Evolutionary conservation across 1,139 yeast genomes (phyloP), one percentile per base, ranked within the genome.

Genomic region (Diutina neorugosa): DNA sequence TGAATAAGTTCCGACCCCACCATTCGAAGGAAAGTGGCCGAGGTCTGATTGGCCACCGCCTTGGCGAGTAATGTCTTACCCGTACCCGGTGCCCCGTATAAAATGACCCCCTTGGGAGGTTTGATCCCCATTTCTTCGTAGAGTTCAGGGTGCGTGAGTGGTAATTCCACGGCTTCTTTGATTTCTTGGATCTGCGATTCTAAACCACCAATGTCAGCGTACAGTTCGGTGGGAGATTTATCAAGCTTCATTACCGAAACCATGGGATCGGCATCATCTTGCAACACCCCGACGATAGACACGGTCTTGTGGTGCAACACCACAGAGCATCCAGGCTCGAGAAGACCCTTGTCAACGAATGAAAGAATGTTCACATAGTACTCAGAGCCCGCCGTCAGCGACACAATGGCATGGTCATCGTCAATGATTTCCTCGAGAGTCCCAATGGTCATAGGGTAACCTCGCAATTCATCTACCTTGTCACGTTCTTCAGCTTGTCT

Each of bases 111-210:
- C 73, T 93, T 93, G 53, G 99, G 99, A 8, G 98, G 98, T 64
- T 91, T 90, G 66, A 94, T 93, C 61, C 99, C 99, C 97, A 94
- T 93, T 70, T 93, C 98, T 70, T 94, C 97, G 69, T 93, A 94
- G 61, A 94, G 74, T 68, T 94, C 98, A 1, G 98, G 98, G 69
- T 94, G 98, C 20, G 98, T 91, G 59, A 94, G 77, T 9, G 99
- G 99, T 63, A 94, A 77, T 69, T 94, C 99, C 8, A 94, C 98
- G 2, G 97, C 89, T 70, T 94, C 99, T 70, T 93, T 93, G 62
- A 94, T 94, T 70, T 94, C 98, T 74, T 93, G 98, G 63, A 93
- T 93, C 70, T 94, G 99, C 18, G 84, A 69, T 68, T 94, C 98
- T 62, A 93, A 78, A 46, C 99, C 99, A 65, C 99, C 99, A 65